A percentile compares a stretch with the other conserved stretches of the same genome.
phyloP scores from a whole-genome alignment of 768 basidiomycete genomes.

The Amanita rimosa region DNA sequence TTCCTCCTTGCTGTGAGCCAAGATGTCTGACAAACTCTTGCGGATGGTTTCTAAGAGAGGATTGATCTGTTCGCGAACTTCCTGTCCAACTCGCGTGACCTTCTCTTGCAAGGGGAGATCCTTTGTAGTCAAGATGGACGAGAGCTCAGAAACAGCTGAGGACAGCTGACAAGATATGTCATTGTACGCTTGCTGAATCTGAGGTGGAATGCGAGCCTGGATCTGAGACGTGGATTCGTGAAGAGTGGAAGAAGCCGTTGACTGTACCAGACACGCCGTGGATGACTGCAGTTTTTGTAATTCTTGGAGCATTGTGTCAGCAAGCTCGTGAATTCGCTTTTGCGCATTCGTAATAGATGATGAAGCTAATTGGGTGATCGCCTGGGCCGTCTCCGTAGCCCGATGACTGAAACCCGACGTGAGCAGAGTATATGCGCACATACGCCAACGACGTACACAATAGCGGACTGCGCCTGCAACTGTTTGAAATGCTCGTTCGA shows the following conservation, averaged over 20 bases:
- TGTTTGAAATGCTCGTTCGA: conserved; percentile 66
- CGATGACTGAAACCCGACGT: conserved; percentile 38
- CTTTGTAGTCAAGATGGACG: conserved; percentile 36
- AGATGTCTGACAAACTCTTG: conserved; percentile 28
- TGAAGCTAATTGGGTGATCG: conserved; percentile 48
- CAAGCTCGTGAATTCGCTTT: conserved; percentile 44
- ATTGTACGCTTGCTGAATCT: conserved; percentile 46
- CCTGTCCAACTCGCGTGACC: conserved; percentile 38
- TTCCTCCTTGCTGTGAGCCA: conserved; percentile 16
- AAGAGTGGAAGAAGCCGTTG: conserved; percentile 16
- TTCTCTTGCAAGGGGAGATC: conserved; percentile 55
- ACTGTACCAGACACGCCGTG: conserved; percentile 35
- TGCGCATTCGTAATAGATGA: conserved; percentile 45
- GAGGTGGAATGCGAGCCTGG: conserved; percentile 39
- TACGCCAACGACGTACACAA: conserved; percentile 37
- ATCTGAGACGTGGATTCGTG: conserved; percentile 25
- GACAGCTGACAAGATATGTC: conserved; percentile 36
- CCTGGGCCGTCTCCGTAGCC: conserved; percentile 56
- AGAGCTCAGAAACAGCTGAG: conserved; percentile 41
- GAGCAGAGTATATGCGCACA: conserved; percentile 3
- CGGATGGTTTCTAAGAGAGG: conserved; percentile 47
- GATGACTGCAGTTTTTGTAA: conserved; percentile 56
- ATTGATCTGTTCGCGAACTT: conserved; percentile 48
- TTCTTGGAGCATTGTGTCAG: conserved; percentile 55
- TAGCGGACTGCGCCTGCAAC: conserved; percentile 49